These are phyloP conservation scores for Porogramme epimiltina DNA, from an alignment of 1,284 basidiomycete genomes.

Conservation along the genomic window DNA sequence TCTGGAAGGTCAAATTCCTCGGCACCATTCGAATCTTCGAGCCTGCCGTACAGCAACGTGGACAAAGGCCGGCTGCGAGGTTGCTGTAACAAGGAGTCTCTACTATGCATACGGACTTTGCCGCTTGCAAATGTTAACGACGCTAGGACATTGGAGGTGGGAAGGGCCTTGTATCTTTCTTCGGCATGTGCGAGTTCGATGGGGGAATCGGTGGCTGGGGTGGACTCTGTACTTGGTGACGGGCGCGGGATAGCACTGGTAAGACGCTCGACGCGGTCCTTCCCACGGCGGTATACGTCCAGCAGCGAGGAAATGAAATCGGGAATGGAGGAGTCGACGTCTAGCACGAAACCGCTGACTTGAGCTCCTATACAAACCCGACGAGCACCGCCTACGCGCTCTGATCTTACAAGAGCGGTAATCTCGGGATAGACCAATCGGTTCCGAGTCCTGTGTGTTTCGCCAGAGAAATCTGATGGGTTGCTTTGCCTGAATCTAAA, in stretches of 20 bases:
- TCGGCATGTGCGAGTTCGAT: slow-evolving; percentile 14
- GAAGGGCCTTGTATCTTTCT: slow-evolving; percentile 39
- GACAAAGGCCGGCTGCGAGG: slow-evolving; percentile 40
- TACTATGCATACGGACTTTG: slow-evolving; percentile 66
- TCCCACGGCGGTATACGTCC: slow-evolving; percentile 85
- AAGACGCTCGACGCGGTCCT: slow-evolving; percentile 72
- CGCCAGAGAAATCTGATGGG: slow-evolving; percentile 70
- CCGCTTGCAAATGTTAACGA: slow-evolving; percentile 83
- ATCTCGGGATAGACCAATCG: slow-evolving; percentile 80
- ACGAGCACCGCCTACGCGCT: slow-evolving; percentile 50
- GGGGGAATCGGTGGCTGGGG: slow-evolving; percentile 12
- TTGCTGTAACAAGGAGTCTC: slow-evolving; percentile 33
- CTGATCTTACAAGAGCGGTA: slow-evolving; percentile 72
- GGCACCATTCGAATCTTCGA: slow-evolving; percentile 52
- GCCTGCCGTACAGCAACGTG: slow-evolving; percentile 40
- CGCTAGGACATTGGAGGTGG: slow-evolving; percentile 68
- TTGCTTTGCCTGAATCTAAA: slow-evolving; percentile 76
- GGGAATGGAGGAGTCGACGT: slow-evolving; percentile 82
- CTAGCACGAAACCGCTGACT: slow-evolving; percentile 86
- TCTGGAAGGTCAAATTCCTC: slow-evolving; percentile 78
- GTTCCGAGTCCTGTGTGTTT: slow-evolving; percentile 73
- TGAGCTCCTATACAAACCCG: slow-evolving; percentile 69
- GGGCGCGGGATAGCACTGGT: slow-evolving; percentile 50
- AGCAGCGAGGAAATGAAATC: slow-evolving; percentile 80
- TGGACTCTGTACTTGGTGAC: slow-evolving; percentile 32